phyloP scores from a whole-genome alignment of 1,284 basidiomycete species.

The Takashimella koratensis region DNA sequence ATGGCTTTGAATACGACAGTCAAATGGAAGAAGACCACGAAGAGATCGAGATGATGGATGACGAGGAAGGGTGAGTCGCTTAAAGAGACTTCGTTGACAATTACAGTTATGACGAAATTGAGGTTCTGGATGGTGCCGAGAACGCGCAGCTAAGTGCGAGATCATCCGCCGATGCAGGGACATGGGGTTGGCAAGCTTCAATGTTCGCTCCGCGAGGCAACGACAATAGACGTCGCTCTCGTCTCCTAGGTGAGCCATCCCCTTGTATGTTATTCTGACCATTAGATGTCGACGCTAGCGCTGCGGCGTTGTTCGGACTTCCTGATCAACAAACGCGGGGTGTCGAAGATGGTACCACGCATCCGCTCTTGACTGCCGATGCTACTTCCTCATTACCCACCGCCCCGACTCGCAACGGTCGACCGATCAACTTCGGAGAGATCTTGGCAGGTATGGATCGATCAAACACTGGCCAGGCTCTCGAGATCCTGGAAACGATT shows the following conservation, averaged over 20 bases:
- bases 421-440: slow-evolving; percentile 54
- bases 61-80: slow-evolving; percentile 18
- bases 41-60: slow-evolving; percentile 37
- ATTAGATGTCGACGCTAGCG: slow-evolving; percentile 15
- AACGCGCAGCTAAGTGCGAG: not conserved
- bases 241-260: slow-evolving; percentile 1
- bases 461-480: slow-evolving; percentile 57
- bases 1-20: slow-evolving; percentile 24
- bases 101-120: slow-evolving; percentile 23
- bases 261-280: not conserved
- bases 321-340: not conserved
- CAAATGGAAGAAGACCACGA: slow-evolving; percentile 48
- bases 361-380: slow-evolving; percentile 60
- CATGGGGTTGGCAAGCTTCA: not conserved
- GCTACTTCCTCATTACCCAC: slow-evolving; percentile 49
- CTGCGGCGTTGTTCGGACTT: slow-evolving; percentile 22
- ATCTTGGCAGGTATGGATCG: slow-evolving; percentile 76
- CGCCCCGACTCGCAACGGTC: slow-evolving; percentile 54
- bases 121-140: slow-evolving; percentile 12
- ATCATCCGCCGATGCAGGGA: not conserved
- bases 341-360: not conserved
- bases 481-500: slow-evolving; percentile 78
- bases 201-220: not conserved
- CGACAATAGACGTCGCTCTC: not conserved
- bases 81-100: not conserved